Conservation (phyloP, 768 basidiomycete genomes). For the Russula earlei region DNA sequence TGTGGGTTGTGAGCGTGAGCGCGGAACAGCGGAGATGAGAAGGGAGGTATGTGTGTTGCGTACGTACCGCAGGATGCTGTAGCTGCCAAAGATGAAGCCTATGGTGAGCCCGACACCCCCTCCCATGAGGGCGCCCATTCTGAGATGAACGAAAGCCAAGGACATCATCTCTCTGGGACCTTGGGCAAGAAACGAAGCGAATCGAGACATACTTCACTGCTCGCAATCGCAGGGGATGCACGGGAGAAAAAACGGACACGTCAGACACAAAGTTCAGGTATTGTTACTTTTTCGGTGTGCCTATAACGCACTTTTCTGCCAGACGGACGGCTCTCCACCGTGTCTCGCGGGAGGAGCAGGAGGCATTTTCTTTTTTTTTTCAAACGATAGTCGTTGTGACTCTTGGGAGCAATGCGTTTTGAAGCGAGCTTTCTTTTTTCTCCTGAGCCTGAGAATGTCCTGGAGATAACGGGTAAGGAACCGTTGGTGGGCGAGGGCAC, state of each 20-base stretch:
- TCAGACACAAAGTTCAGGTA: not conserved
- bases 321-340: constrained; percentile 19
- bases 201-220: constrained; percentile 49
- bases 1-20: too few species aligned
- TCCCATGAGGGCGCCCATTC: constrained; percentile 90
- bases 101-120: constrained; percentile 93
- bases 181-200: constrained; percentile 5
- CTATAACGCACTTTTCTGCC: constrained; percentile 20
- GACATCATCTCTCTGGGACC: not conserved
- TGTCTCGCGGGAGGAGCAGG: constrained; percentile 14
- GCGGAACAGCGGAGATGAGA: not conserved
- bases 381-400: not conserved
- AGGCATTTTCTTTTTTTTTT: constrained; percentile 11
- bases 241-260: not conserved
- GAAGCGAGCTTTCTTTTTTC: too few species aligned
- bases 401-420: not conserved
- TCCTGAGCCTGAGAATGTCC: too few species aligned
- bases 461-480: too few species aligned
- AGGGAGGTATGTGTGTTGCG: constrained; percentile 23
- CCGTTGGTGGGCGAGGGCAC: too few species aligned
- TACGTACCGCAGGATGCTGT: constrained; percentile 82
- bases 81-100: constrained; percentile 94
- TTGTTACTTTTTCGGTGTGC: not conserved
- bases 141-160: constrained; percentile 24
- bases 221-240: not conserved